Conservation (phyloP, 176 grass and related monocot genomes). For the Carex parvula region DNA sequence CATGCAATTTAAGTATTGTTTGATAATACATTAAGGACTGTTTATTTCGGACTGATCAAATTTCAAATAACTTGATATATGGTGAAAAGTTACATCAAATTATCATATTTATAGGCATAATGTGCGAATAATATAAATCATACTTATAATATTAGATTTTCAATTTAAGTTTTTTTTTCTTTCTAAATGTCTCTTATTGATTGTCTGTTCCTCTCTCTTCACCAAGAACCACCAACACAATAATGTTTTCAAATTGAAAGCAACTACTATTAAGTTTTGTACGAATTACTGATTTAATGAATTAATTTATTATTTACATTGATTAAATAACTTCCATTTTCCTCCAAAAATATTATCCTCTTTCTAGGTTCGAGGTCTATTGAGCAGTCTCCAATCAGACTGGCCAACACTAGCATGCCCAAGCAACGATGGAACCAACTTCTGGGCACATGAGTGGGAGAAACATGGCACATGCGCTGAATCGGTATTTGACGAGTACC, state of each 20-base stretch:
- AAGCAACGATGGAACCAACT: slow-evolving; percentile 43
- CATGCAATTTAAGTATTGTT: no score
- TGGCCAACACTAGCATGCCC: slow-evolving; percentile 95
- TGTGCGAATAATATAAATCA: no score
- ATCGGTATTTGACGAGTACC: slow-evolving; percentile 51
- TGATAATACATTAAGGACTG: no score
- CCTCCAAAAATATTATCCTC: no score
- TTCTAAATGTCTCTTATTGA: no score
- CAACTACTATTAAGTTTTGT: not conserved
- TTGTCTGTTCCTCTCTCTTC: not conserved
- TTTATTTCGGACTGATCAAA: no score
- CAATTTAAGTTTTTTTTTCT: no score
- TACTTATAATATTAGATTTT: no score
- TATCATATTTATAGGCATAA: no score
- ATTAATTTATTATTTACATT: not conserved
- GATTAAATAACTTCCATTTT: not conserved
- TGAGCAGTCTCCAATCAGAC: slow-evolving; percentile 33
- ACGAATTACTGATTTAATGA: not conserved
- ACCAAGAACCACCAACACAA: not conserved
- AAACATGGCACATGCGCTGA: slow-evolving; percentile 89
- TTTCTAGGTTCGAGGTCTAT: slow-evolving; percentile 56
- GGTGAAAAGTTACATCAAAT: no score
- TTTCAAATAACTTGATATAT: no score
- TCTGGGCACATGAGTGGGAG: slow-evolving; percentile 93
- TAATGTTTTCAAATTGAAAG: not conserved